A percentile compares a stretch with the other conserved stretches of the same genome.
Conservation (phyloP, 1,284 basidiomycete genomes). For the Tetrapyrgos nigripes region DNA sequence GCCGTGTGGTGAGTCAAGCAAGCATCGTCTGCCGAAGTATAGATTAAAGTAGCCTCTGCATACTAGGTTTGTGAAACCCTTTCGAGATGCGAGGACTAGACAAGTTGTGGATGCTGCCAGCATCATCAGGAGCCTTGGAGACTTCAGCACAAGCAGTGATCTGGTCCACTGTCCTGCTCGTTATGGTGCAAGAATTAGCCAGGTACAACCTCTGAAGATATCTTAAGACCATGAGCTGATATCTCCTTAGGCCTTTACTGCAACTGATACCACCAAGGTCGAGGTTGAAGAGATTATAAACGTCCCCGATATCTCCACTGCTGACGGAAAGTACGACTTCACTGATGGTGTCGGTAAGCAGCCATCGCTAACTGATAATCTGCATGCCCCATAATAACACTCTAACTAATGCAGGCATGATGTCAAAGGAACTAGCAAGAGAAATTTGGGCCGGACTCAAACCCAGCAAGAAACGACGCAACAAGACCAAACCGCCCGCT, state of each 20-base stretch:
- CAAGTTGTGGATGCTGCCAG: conserved; percentile 43
- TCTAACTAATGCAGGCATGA: conserved; percentile 42
- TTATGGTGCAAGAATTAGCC: conserved; percentile 73
- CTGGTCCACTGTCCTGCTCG: conserved; percentile 70
- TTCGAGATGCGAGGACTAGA: conserved; percentile 35
- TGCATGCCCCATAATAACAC: too few species aligned
- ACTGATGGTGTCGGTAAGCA: conserved; percentile 66
- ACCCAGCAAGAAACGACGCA: conserved; percentile 41
- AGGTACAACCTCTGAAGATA: conserved; percentile 41
- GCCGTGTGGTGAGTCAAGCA: conserved; percentile 41
- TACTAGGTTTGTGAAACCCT: conserved; percentile 57
- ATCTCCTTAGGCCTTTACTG: conserved; percentile 52
- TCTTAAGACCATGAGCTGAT: background rate
- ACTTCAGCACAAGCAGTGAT: conserved; percentile 46
- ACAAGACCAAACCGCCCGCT: conserved; percentile 49
- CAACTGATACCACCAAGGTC: conserved; percentile 66
- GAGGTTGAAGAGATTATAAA: conserved; percentile 57
- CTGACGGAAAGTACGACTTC: conserved; percentile 49
- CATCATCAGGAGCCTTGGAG: conserved; percentile 61
- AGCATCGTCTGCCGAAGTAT: conserved; percentile 54
- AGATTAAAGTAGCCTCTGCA: conserved; percentile 41
- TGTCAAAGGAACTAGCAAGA: conserved; percentile 62
- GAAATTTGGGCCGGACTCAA: conserved; percentile 57
- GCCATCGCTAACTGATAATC: too few species aligned
- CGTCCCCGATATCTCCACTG: conserved; percentile 51